A percentile compares a stretch with the other conserved stretches of the same genome.
phyloP scores from a whole-genome alignment of 805 yeast species.

The Saccharomyces kudriavzevii region DNA sequence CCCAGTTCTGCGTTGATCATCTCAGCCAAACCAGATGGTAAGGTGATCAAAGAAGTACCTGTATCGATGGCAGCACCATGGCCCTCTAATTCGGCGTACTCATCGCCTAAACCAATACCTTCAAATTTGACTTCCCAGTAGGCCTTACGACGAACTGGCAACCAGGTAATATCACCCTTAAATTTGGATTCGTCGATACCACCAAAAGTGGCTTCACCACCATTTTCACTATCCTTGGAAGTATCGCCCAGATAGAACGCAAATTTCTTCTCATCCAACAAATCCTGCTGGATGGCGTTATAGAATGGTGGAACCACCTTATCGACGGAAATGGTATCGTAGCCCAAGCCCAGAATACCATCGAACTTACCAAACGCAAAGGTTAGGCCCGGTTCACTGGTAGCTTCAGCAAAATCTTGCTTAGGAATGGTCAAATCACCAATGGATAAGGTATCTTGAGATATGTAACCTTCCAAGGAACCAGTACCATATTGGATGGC shows the following conservation, averaged over 20 bases:
- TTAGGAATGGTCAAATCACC: constrained; percentile 72
- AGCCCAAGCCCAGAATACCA: constrained; percentile 93
- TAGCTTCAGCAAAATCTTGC: constrained; percentile 96
- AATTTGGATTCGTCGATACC: constrained; percentile 75
- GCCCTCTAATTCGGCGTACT: constrained; percentile 69
- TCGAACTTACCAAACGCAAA: constrained; percentile 98
- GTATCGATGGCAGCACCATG: constrained; percentile 98
- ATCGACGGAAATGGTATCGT: constrained; percentile 83
- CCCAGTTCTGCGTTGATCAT: constrained; percentile 92
- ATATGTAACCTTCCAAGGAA: constrained; percentile 81
- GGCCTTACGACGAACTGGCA: constrained; percentile 98
- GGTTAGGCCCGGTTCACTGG: constrained; percentile 94
- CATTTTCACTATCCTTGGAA: constrained; percentile 51
- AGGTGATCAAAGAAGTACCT: constrained; percentile 91
- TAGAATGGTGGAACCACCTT: constrained; percentile 88
- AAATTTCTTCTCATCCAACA: constrained; percentile 77
- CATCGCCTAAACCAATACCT: constrained; percentile 86
- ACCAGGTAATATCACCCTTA: constrained; percentile 82
- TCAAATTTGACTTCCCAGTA: constrained; percentile 98
- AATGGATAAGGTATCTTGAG: constrained; percentile 71
- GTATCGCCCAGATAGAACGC: constrained; percentile 90
- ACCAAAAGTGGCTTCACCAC: constrained; percentile 93
- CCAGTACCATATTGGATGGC: constrained; percentile 90
- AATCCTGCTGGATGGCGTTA: constrained; percentile 74
- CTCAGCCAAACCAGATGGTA: constrained; percentile 94